Evolutionary conservation across 2,329 filamentous ascomycete genomes (phyloP).

Genomic region (Clathrospora elynae): DNA sequence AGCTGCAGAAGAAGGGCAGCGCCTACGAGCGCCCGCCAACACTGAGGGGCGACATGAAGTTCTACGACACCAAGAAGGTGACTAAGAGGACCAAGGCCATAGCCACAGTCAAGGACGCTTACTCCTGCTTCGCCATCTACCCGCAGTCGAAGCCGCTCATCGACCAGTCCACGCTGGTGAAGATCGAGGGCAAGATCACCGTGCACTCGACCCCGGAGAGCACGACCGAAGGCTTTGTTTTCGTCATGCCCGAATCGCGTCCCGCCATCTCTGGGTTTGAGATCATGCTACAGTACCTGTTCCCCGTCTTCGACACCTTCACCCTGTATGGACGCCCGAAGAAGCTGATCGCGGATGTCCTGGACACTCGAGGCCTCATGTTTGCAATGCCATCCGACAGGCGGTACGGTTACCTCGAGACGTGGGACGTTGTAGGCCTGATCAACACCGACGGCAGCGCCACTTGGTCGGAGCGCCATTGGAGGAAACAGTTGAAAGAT

Average conservation of each 20-base stretch:
- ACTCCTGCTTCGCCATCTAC: slow-evolving; percentile 92
- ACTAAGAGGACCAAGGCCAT: slow-evolving; percentile 91
- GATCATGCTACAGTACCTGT: slow-evolving; percentile 89
- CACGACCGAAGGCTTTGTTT: slow-evolving; percentile 89
- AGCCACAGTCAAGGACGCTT: slow-evolving; percentile 87
- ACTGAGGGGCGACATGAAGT: slow-evolving; percentile 88
- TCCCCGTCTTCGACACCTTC: slow-evolving; percentile 94
- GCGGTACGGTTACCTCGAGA: slow-evolving; percentile 88
- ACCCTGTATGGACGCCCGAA: slow-evolving; percentile 87
- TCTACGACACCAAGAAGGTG: slow-evolving; percentile 89
- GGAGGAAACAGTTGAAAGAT: slow-evolving; percentile 88
- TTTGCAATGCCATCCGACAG: slow-evolving; percentile 93
- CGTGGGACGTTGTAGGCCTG: slow-evolving; percentile 79
- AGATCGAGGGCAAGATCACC: slow-evolving; percentile 88
- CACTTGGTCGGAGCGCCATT: slow-evolving; percentile 83
- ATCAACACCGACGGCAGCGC: slow-evolving; percentile 78
- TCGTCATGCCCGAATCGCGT: slow-evolving; percentile 94
- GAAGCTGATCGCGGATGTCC: slow-evolving; percentile 81
- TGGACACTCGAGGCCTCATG: slow-evolving; percentile 90
- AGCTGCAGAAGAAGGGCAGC: slow-evolving; percentile 79
- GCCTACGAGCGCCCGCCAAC: slow-evolving; percentile 77
- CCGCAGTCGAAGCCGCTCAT: slow-evolving; percentile 93
- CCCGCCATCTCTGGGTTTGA: slow-evolving; percentile 94
- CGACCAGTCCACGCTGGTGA: slow-evolving; percentile 90
- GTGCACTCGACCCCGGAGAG: slow-evolving; percentile 80